phyloP scores from a whole-genome alignment of 176 grass and related monocot species.

The Microstegium vimineum region DNA sequence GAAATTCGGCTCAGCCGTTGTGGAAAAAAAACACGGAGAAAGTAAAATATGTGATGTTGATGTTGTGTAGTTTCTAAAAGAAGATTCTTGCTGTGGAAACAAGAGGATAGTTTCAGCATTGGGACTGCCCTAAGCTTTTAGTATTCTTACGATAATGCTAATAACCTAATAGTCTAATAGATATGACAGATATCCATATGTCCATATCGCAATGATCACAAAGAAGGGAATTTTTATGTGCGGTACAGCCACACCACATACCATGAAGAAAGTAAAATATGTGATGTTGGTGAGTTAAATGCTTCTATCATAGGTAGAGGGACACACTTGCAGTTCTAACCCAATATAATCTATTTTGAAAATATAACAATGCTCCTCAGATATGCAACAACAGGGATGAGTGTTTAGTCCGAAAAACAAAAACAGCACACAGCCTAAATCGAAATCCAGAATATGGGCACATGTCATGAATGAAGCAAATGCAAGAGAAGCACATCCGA shows the following conservation, averaged over 20 bases:
- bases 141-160: not conserved
- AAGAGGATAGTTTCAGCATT: not conserved
- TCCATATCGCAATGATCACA: not conserved
- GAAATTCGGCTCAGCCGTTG: no score
- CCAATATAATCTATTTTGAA: not conserved
- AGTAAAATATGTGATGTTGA: not conserved
- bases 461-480: not conserved
- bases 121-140: not conserved
- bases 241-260: not conserved
- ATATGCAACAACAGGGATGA: slow-evolving; percentile 1
- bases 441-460: not conserved
- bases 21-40: not conserved
- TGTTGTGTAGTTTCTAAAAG: not conserved
- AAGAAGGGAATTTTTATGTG: not conserved
- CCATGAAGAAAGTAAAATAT: not conserved
- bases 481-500: not conserved
- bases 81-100: not conserved
- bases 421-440: not conserved
- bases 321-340: not conserved
- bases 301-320: not conserved
- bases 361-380: not conserved
- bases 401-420: not conserved
- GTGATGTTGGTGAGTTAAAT: not conserved
- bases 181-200: not conserved
- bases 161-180: not conserved